phyloP scores from a whole-genome alignment of 768 basidiomycete species.

The Tulasnella sp. region DNA sequence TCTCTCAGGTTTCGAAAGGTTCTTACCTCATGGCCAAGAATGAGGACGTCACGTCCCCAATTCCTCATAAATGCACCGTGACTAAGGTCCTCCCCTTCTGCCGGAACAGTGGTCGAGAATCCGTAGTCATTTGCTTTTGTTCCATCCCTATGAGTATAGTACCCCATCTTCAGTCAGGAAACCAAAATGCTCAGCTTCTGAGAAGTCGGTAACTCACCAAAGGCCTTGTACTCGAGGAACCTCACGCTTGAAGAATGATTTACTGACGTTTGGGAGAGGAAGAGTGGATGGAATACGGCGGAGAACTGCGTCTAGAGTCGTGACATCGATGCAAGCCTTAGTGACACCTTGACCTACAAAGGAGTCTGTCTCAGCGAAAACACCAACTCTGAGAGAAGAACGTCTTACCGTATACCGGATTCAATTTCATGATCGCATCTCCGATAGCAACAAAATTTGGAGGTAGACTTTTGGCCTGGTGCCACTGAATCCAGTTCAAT shows the following conservation, averaged over 20 bases:
- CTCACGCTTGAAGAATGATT: background rate
- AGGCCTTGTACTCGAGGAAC: background rate
- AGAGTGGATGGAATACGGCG: background rate
- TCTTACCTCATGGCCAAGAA: conserved; percentile 6
- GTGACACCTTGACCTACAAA: conserved; percentile 15
- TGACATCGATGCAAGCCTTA: background rate
- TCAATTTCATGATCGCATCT: conserved; percentile 21
- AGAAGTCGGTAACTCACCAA: background rate
- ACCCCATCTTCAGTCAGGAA: background rate
- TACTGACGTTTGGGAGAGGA: conserved; percentile 3
- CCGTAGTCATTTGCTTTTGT: conserved; percentile 22
- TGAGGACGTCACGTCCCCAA: background rate
- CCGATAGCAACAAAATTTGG: conserved; percentile 21
- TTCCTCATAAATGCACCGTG: background rate
- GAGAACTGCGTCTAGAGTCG: conserved; percentile 19
- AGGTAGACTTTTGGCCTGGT: conserved; percentile 6
- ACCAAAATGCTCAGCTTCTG: background rate
- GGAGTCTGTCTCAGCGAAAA: too few species aligned
- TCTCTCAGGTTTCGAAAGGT: background rate
- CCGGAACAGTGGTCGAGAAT: conserved; percentile 3
- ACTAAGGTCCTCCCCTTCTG: background rate
- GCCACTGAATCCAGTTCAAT: conserved; percentile 17
- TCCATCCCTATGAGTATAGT: background rate
- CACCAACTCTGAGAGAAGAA: background rate
- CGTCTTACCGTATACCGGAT: conserved; percentile 21